Base-by-base conservation (phyloP, 352 stramenopile genomes). In the Phytophthora hybrid region DNA sequence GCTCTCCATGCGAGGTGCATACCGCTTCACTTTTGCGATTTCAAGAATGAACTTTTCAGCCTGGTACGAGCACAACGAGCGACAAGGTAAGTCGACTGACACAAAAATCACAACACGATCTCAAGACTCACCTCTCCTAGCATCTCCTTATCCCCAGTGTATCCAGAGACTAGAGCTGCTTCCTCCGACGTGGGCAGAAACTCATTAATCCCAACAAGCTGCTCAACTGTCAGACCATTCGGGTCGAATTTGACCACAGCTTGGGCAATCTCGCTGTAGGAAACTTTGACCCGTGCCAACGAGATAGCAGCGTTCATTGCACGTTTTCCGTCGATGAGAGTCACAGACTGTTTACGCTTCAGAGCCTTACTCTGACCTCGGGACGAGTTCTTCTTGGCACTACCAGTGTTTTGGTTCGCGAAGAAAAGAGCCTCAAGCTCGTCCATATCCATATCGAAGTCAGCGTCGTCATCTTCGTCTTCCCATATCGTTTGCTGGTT, bases 261-360 rank as follows among this genome's bases (percentile, higher is more conserved):
- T 18, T 90, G 73, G 68, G 91, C 80, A 41, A 99, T 93, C 53
- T 96, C 91, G 0, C 82, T 77, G 78, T 98, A 98, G 21, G 92
- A 93, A 47, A 98, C 80, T 77, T 98, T 99, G 32, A 99, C 85
- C 61, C 97, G 79, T 6, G 96, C 94, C 4, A 99, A 81, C 32
- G 97, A 98, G 66, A 99, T 99, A 1, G 94, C 97, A 34, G 94
- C 96, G 78, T 99, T 99, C 96, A 99, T 99, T 11, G 93, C 97
- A 37, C 96, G 91, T 73, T 99, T 99, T 11, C 88, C 91, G 78
- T 99, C 95, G 71, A 98, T 96, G 63, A 99, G 66, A 78, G 86
- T 83, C 61, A 99, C 84, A 76, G 87, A 77, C 86, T 97, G 84
- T 63, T 94, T 95, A 11, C 84, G 78, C 29, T 90, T 89, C 13